phyloP scores from a whole-genome alignment of 1,139 yeast species.

The Lodderomyces metapsilosis region DNA sequence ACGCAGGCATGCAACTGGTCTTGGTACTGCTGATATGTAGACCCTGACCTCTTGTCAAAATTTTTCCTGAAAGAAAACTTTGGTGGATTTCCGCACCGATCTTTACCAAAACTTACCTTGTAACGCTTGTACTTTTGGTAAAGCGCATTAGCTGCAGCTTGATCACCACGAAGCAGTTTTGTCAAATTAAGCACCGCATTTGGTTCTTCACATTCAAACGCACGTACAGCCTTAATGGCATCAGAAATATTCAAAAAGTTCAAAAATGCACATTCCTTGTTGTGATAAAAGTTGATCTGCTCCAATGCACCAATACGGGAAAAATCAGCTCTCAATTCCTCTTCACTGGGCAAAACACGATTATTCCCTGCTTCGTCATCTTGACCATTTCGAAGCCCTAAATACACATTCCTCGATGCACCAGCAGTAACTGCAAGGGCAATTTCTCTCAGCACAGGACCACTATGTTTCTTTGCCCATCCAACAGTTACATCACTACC shows the following conservation, averaged over 20 bases:
- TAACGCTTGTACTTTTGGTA: constrained; percentile 37
- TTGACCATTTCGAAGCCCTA: constrained; percentile 37
- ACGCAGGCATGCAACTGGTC: constrained; percentile 12
- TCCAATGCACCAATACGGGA: constrained; percentile 42
- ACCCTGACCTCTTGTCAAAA: constrained; percentile 8
- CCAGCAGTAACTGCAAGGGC: constrained; percentile 49
- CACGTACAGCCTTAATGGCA: constrained; percentile 36
- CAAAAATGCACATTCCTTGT: constrained; percentile 46
- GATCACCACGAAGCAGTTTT: constrained; percentile 15
- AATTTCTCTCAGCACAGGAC: constrained; percentile 38
- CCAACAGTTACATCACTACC: constrained; percentile 46
- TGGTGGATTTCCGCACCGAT: constrained; percentile 49
- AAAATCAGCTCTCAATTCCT: constrained; percentile 40
- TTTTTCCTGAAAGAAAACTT: constrained; percentile 43
- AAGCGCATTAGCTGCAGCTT: constrained; percentile 29
- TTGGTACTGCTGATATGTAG: constrained; percentile 15
- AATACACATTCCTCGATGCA: constrained; percentile 48
- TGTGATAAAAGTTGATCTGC: constrained; percentile 47
- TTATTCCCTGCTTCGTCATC: constrained; percentile 14
- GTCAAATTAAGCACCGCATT: constrained; percentile 11
- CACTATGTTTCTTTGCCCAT: constrained; percentile 48
- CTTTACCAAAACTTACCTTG: constrained; percentile 48
- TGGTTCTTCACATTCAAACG: constrained; percentile 26
- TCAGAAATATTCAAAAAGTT: constrained; percentile 42
- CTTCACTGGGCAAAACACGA: constrained; percentile 37